Conservation (phyloP, 176 grass and related monocot species). For the Ensete glaucum region DNA sequence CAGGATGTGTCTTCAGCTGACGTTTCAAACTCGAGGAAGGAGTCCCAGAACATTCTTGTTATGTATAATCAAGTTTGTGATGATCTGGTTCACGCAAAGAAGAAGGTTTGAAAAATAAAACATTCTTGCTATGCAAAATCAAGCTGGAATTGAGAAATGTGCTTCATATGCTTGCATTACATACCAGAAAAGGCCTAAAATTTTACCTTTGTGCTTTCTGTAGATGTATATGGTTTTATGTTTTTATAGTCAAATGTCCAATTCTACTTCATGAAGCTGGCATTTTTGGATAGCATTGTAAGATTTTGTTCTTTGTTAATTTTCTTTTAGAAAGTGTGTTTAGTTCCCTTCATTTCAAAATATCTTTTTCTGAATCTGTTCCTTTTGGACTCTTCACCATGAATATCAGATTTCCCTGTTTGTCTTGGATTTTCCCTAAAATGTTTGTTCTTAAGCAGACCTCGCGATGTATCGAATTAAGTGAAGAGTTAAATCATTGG, state of each 20-base stretch:
- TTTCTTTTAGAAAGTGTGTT: too few species aligned
- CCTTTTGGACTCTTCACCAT: background rate
- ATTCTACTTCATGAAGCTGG: too few species aligned
- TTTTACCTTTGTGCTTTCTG: too few species aligned
- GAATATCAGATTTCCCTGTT: background rate
- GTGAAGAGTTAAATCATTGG: background rate
- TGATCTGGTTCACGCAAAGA: constrained; percentile 46
- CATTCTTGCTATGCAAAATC: background rate
- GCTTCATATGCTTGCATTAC: background rate
- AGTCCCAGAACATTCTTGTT: constrained; percentile 42
- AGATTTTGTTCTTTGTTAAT: too few species aligned
- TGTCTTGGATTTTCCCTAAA: background rate
- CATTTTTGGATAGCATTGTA: too few species aligned
- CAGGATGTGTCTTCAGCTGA: constrained; percentile 48
- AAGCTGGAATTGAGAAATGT: background rate
- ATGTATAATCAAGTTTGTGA: constrained; percentile 54
- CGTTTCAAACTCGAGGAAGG: constrained; percentile 49
- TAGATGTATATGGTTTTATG: too few species aligned
- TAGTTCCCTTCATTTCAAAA: too few species aligned
- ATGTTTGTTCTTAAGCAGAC: background rate
- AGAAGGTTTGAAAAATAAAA: constrained; percentile 37
- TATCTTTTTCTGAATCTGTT: too few species aligned
- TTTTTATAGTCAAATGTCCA: too few species aligned
- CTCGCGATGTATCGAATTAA: background rate
- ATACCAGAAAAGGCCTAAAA: too few species aligned